These are phyloP conservation scores for Chalciporus chontae DNA, from an alignment of 768 basidiomycete genomes.

Conservation along the genomic window DNA sequence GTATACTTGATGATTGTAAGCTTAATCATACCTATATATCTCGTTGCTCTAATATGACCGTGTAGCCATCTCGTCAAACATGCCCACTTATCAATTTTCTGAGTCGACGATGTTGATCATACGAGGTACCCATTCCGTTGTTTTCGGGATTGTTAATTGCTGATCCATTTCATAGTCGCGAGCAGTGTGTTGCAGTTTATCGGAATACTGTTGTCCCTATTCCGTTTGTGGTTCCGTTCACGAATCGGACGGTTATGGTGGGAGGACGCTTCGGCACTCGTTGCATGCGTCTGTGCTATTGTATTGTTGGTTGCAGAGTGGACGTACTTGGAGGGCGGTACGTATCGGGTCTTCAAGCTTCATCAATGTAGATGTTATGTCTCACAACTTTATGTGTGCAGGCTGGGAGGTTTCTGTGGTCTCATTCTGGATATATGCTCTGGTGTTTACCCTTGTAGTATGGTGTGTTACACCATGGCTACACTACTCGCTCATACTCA, in stretches of 20 bases:
- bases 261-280: conserved; percentile 19
- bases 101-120: conserved; percentile 6
- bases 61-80: not conserved
- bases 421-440: conserved; percentile 13
- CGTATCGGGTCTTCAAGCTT: conserved; percentile 1
- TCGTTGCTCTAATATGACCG: not conserved
- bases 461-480: conserved; percentile 11
- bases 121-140: conserved; percentile 6
- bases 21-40: conserved; percentile 5
- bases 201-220: conserved; percentile 13
- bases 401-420: conserved; percentile 5
- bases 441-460: conserved; percentile 4
- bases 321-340: conserved; percentile 16
- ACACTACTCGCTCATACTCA: not conserved
- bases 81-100: conserved; percentile 10
- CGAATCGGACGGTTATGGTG: conserved; percentile 19
- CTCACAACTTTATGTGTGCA: not conserved
- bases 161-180: conserved; percentile 2
- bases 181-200: conserved; percentile 8
- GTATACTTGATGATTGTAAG: no score
- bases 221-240: conserved; percentile 18
- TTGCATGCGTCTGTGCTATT: conserved; percentile 8
- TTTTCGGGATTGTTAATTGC: not conserved
- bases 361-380: not conserved
- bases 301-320: conserved; percentile 9